These are phyloP conservation scores for Avicennia marina DNA, from an alignment of 257 asterid species.

Conservation along the genomic window DNA sequence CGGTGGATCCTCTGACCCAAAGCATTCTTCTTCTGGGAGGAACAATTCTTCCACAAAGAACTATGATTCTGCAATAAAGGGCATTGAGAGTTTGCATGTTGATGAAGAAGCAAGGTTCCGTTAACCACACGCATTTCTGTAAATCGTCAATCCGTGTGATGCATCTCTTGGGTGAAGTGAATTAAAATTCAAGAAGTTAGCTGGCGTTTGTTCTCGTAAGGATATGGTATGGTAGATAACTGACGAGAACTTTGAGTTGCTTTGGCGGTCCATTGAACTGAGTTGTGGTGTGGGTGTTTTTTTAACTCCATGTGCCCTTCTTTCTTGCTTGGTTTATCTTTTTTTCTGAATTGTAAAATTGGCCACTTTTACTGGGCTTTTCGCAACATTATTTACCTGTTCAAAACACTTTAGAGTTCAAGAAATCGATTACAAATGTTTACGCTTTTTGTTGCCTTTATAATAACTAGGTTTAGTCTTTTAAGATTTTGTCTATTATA, in stretches of 20 bases:
- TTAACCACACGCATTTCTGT: constrained; percentile 22
- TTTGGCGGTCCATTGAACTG: constrained; percentile 23
- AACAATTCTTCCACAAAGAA: constrained; percentile 43
- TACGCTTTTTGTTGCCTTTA: constrained; percentile 2
- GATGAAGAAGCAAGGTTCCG: constrained; percentile 57
- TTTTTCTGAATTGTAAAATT: constrained; percentile 26
- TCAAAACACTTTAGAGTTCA: too few species aligned
- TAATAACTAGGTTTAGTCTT: background rate
- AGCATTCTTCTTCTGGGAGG: constrained; percentile 51
- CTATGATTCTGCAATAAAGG: constrained; percentile 63
- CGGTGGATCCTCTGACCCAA: constrained; percentile 66
- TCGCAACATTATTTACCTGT: constrained; percentile 21
- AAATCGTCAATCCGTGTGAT: constrained; percentile 19
- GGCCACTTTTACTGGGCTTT: constrained; percentile 12
- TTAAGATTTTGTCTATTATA: too few species aligned
- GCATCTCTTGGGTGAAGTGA: too few species aligned
- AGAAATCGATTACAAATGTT: constrained; percentile 9
- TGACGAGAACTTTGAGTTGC: constrained; percentile 25
- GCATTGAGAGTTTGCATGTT: constrained; percentile 61
- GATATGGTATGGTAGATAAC: too few species aligned
- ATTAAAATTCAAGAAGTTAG: too few species aligned
- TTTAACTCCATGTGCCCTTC: constrained; percentile 37
- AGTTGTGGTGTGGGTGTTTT: constrained; percentile 42
- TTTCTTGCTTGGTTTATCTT: constrained; percentile 18
- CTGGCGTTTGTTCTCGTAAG: too few species aligned